Base-by-base conservation (phyloP, 176 grass and related monocot genomes). In the Secale cereale region DNA sequence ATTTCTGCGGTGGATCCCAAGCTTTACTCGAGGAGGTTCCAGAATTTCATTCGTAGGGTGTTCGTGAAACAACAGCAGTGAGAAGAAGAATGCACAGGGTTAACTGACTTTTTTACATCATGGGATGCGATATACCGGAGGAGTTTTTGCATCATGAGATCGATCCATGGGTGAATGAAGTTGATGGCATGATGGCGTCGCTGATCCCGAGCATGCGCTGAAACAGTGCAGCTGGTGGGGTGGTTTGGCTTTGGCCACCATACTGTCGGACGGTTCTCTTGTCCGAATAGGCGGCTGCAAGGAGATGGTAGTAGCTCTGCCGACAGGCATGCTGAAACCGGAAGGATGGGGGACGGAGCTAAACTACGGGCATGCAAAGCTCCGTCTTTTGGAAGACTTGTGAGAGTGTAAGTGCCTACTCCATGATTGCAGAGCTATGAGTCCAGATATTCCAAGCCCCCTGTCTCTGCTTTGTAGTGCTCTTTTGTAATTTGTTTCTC, bases 1-100 rank as follows among this genome's bases (percentile, higher is more conserved):
- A 96, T 96, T 25, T 96, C 94, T 30, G 91, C 94, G 7, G 94
- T 96, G 67, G 94, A 96, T 82, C 94, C 94, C 30, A 93, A 93
- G 77, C 89, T 93, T 33, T 93, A 96, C 78, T 96, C 94, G 39
- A 96, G 94, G 84, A 91, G 91, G 74, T 96, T 96, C 87, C 91
- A 91, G 86, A 89, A 93, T 72, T 96, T 96, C 26, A 96, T 93
- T 72, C 87, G 84, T 35, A 91, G 85, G 61, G 88, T 96, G 27
- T 96, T 96, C 59, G 77, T 96, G 57, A 86, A 80, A 81, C 87
- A 90, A 31, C 61, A 87, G 10, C 60, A 80, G n/a, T 87, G 73
- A 79, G 48, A 17, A 17, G 45, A 78, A 73, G 41, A 90, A 30
- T 78, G 59, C 59, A 60, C 20, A 23, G 16, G 43, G 19, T 57